These are phyloP conservation scores for Xerocomus brunneocitrinus DNA, from an alignment of 768 basidiomycete genomes.

Conservation along the genomic window DNA sequence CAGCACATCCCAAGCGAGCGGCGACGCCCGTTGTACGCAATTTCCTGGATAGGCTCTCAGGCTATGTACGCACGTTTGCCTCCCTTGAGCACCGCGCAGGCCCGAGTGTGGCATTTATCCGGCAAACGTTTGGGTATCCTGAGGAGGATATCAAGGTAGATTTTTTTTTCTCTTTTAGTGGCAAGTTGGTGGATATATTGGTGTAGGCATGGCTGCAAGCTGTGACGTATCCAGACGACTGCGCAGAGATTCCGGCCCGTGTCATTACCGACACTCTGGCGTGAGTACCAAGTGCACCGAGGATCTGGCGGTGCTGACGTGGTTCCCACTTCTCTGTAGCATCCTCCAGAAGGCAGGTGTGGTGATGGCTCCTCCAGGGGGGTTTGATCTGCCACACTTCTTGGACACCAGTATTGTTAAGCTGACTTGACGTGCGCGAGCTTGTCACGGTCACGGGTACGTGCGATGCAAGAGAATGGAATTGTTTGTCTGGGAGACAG, in stretches of 20 bases:
- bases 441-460: background rate
- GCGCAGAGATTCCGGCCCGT: constrained; percentile 55
- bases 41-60: constrained; percentile 64
- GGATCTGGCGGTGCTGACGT: background rate
- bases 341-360: constrained; percentile 75
- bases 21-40: constrained; percentile 41
- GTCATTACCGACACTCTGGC: constrained; percentile 67
- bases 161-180: background rate
- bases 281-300: constrained; percentile 37
- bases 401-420: constrained; percentile 51
- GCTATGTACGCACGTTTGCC: constrained; percentile 64
- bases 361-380: constrained; percentile 47
- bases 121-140: constrained; percentile 73
- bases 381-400: constrained; percentile 54
- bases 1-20: constrained; percentile 71
- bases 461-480: background rate
- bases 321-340: constrained; percentile 34
- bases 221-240: constrained; percentile 69
- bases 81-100: constrained; percentile 51
- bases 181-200: background rate
- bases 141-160: constrained; percentile 73
- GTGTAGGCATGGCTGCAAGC: constrained; percentile 75
- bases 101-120: constrained; percentile 70
- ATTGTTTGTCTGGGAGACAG: background rate
- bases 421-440: constrained; percentile 34